Percentiles rank a stretch among this genome's conserved stretches.
These are phyloP conservation scores for Kodamaea neixiangensis DNA, from an alignment of 805 yeast genomes.

Conservation along the genomic window DNA sequence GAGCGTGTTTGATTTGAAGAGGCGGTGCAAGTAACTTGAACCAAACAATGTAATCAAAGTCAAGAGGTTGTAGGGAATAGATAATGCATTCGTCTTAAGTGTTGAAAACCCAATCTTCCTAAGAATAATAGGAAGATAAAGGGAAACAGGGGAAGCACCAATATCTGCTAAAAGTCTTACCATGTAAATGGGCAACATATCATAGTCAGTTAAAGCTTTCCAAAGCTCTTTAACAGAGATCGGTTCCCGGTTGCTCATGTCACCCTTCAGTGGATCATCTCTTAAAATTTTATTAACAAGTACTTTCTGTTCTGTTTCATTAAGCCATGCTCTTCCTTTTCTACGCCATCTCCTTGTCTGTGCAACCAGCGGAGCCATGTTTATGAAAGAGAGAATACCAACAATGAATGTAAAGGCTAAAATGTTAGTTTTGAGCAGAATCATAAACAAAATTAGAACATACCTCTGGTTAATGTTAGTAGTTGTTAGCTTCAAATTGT, in stretches of 20 bases:
- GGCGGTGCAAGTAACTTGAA: constrained; percentile 24
- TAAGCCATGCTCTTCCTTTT: constrained; percentile 17
- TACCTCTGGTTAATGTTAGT: neutral
- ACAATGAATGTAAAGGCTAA: constrained; percentile 16
- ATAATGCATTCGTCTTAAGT: constrained; percentile 51
- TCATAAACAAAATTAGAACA: neutral
- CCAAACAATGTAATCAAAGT: constrained; percentile 22
- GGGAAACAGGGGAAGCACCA: constrained; percentile 18
- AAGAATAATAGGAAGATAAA: constrained; percentile 15
- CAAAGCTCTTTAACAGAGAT: constrained; percentile 21
- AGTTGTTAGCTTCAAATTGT: neutral
- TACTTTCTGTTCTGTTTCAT: constrained; percentile 28
- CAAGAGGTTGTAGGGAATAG: constrained; percentile 49
- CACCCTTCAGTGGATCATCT: constrained; percentile 35
- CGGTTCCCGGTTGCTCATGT: constrained; percentile 32
- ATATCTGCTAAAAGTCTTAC: constrained; percentile 25
- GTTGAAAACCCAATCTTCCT: constrained; percentile 50
- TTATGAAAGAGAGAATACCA: constrained; percentile 23
- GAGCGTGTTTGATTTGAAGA: constrained; percentile 22
- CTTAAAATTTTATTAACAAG: constrained; percentile 31
- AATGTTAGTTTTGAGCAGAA: neutral
- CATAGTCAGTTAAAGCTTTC: constrained; percentile 24
- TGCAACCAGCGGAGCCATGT: constrained; percentile 52
- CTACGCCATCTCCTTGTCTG: constrained; percentile 20
- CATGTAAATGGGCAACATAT: constrained; percentile 29